These are phyloP conservation scores for Fusarium duplospermum DNA, from an alignment of 2,329 filamentous ascomycete species.

Conservation along the genomic window DNA sequence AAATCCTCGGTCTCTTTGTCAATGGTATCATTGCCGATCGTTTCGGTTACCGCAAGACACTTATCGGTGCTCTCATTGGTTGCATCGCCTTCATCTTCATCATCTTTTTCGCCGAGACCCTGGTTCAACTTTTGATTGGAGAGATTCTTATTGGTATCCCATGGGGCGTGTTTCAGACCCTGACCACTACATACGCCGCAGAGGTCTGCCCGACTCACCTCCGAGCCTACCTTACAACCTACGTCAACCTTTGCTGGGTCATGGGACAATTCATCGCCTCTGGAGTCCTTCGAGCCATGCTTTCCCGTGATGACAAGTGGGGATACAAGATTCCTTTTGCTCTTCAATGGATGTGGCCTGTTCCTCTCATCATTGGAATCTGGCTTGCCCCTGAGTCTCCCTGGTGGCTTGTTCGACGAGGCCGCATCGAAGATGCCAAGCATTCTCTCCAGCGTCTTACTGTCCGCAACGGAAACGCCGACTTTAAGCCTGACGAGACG, in stretches of 20 bases:
- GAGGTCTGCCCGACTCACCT: slow-evolving; percentile 60
- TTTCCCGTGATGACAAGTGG: slow-evolving; percentile 54
- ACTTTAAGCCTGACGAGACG: slow-evolving; percentile 55
- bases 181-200: slow-evolving; percentile 61
- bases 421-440: slow-evolving; percentile 54
- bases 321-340: slow-evolving; percentile 62
- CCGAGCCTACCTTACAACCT: slow-evolving; percentile 61
- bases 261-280: slow-evolving; percentile 60
- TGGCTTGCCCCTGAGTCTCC: slow-evolving; percentile 61
- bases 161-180: slow-evolving; percentile 60
- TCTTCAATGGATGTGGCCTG: slow-evolving; percentile 62
- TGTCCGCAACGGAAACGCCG: slow-evolving; percentile 48
- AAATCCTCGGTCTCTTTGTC: slow-evolving; percentile 62
- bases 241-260: slow-evolving; percentile 63
- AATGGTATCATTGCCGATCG: slow-evolving; percentile 61
- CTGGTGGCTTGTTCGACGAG: slow-evolving; percentile 61
- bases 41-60: slow-evolving; percentile 59
- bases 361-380: slow-evolving; percentile 57
- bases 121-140: slow-evolving; percentile 56
- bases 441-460: slow-evolving; percentile 54
- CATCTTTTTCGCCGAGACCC: slow-evolving; percentile 58
- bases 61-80: slow-evolving; percentile 55
- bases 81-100: slow-evolving; percentile 60
- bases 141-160: slow-evolving; percentile 61
- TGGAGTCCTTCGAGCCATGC: slow-evolving; percentile 55